Conservation (phyloP, 2,329 filamentous ascomycete genomes). For the Ophiostoma montium region DNA sequence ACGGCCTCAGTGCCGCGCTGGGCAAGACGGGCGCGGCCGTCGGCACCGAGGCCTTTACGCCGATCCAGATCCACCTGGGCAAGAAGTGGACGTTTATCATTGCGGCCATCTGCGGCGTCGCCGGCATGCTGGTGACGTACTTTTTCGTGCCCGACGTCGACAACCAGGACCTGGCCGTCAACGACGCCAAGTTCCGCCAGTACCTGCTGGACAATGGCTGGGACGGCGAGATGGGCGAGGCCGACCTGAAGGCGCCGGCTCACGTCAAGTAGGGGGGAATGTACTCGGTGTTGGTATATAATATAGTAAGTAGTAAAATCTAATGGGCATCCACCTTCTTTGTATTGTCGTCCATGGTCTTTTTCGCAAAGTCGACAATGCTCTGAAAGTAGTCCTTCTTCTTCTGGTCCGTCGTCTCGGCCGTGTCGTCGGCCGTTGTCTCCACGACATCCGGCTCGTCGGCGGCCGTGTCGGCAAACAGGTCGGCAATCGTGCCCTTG, state of each 20-base stretch:
- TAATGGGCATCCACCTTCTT: slow-evolving; percentile 31
- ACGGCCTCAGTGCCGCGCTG: slow-evolving; percentile 34
- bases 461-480: slow-evolving; percentile 26
- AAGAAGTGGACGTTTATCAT: slow-evolving; percentile 13
- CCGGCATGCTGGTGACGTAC: slow-evolving; percentile 11
- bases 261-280: neutral
- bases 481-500: slow-evolving; percentile 33
- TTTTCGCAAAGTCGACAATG: slow-evolving; percentile 33
- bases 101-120: slow-evolving; percentile 11
- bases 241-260: slow-evolving; percentile 6
- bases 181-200: slow-evolving; percentile 10
- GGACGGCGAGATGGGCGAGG: slow-evolving; percentile 13
- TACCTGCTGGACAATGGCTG: slow-evolving; percentile 9
- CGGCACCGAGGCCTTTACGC: slow-evolving; percentile 23
- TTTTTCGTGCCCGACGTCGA: slow-evolving; percentile 10
- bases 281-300: neutral
- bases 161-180: slow-evolving; percentile 6
- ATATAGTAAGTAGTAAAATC: neutral
- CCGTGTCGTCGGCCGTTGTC: slow-evolving; percentile 10
- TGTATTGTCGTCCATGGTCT: slow-evolving; percentile 41
- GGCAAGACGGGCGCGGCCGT: slow-evolving; percentile 37
- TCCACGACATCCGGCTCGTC: slow-evolving; percentile 19
- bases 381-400: slow-evolving; percentile 19
- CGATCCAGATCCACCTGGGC: slow-evolving; percentile 11
- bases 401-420: slow-evolving; percentile 5